These are phyloP conservation scores for Stagonosporopsis cucurbitacearum DNA, from an alignment of 2,329 filamentous ascomycete genomes.

Conservation along the genomic window DNA sequence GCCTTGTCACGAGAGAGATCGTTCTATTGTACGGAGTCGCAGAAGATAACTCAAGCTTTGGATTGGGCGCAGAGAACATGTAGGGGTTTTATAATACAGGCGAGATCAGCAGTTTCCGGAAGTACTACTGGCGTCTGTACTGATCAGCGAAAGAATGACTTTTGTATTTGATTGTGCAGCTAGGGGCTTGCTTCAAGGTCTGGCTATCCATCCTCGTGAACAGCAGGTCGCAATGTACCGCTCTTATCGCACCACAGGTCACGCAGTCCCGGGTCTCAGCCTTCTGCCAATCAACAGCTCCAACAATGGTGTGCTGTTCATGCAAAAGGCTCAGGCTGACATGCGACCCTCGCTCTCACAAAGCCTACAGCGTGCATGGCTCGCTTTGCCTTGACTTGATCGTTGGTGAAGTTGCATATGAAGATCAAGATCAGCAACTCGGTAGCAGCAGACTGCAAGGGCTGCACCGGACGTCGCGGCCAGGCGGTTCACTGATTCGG, in stretches of 20 bases:
- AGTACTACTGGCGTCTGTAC: no score
- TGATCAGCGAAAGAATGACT: no score
- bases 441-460: conserved; percentile 1
- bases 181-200: not conserved
- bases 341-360: not conserved
- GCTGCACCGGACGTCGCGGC: not conserved
- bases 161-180: no score
- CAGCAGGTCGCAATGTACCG: conserved; percentile 10
- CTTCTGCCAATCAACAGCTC: not conserved
- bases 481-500: conserved; percentile 11
- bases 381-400: not conserved
- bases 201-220: conserved; percentile 5
- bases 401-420: not conserved
- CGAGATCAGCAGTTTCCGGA: no score
- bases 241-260: conserved; percentile 21
- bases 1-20: no score
- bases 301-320: not conserved
- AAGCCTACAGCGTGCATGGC: not conserved
- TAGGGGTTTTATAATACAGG: no score
- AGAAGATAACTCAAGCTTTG: no score
- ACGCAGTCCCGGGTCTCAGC: conserved; percentile 7
- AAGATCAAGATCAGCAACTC: not conserved
- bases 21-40: no score
- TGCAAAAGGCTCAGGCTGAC: not conserved
- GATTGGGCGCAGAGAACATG: no score